Conservation (phyloP, 805 yeast genomes). For the Pichia cephalocereana region DNA sequence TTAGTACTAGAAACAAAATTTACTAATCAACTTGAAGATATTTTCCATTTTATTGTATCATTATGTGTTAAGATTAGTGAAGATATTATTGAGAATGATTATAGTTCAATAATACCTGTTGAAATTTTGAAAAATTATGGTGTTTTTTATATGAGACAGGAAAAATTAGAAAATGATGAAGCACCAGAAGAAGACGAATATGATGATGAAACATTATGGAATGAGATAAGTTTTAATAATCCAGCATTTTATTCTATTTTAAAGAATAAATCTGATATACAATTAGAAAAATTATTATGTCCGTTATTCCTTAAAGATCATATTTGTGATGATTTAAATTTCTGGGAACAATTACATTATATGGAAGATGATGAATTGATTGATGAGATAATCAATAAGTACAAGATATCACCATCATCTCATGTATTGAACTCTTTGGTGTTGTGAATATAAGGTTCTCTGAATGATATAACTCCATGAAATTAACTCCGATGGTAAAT, state of each 20-base stretch:
- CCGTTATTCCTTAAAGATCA: slow-evolving; percentile 2
- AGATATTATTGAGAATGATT: background rate
- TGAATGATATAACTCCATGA: too few relatives aligned
- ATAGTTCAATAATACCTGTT: slow-evolving; percentile 1
- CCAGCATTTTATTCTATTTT: slow-evolving; percentile 1
- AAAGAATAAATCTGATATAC: slow-evolving; percentile 3
- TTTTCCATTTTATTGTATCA: slow-evolving; percentile 1
- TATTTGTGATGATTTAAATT: background rate
- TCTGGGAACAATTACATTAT: slow-evolving; percentile 4
- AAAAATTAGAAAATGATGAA: background rate
- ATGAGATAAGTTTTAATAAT: background rate
- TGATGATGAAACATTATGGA: slow-evolving; percentile 2
- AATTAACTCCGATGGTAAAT: too few relatives aligned
- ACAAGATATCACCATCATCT: background rate
- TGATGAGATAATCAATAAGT: background rate
- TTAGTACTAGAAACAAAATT: slow-evolving; percentile 5
- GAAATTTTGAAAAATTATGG: slow-evolving; percentile 3
- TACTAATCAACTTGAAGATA: slow-evolving; percentile 1
- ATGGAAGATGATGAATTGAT: slow-evolving; percentile 1
- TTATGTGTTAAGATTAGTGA: slow-evolving; percentile 2
- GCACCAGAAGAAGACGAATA: background rate
- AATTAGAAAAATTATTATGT: slow-evolving; percentile 3
- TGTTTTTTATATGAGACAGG: background rate
- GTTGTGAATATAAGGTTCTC: too few relatives aligned
- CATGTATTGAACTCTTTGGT: background rate